Evolutionary conservation across 441 rosid genomes (phyloP), one percentile per base, ranked within the genome.

Genomic region (Adansonia rubrostipa): DNA sequence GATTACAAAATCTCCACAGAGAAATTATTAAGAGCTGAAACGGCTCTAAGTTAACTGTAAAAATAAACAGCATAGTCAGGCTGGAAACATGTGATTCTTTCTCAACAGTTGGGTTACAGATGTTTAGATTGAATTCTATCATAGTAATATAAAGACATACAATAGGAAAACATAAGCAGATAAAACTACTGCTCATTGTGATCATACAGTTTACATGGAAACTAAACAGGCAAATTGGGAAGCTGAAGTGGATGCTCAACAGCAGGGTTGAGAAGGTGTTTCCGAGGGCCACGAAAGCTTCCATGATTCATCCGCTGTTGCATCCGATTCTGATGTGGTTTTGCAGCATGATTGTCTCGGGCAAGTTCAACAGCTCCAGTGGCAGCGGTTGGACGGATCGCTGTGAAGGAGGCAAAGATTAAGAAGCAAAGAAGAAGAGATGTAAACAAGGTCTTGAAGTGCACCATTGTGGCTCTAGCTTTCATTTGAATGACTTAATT

Each of bases 201-300:
- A 33, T 13, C 67, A 62, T 14, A 62, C n/a, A 13, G 44, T 28
- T 62, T 62, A 62, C 67, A 62, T 62, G 45, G 9, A 63, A 64
- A 20, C 82, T 87, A 89, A 4, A 79, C 69, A 56, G 85, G 84
- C 76, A 89, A 72, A 85, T 85, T 76, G 61, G 87, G 81, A 73
- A 86, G 78, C 77, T 74, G 79, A 75, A 80, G 70, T 11, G 83
- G 83, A 15, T 79, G 83, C 65, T 83, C 72, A 4, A 45, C 28
- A 0, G 86, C 47, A 2, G 86, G 89, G 61, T 81, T 80, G 71
- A 80, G 69, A 65, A 86, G 82, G 78, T 84, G 87, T 53, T 88
- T 83, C 69, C 73, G 79, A 54, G 86, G 86, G 48, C 93, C 87
- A 0, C 91, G 89, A 61, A 72, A 72, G 77, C 89, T 87, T 54